Conservation (phyloP, 257 asterid genomes). For the Ocimum tenuiflorum region DNA sequence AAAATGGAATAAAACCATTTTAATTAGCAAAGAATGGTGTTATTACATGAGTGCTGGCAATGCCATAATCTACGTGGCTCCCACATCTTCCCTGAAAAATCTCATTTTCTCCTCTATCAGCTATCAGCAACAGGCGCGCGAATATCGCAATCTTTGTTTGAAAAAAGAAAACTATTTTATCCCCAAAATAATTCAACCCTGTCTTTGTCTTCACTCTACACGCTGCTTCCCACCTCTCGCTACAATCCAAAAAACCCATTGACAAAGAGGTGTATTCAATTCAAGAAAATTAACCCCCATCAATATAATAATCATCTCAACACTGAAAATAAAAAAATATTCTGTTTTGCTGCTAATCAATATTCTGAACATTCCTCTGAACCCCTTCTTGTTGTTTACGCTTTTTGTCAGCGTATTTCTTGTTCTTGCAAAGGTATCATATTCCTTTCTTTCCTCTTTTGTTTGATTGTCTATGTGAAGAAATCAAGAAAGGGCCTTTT, state of each 20-base stretch:
- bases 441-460: too few species aligned
- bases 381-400: neutral
- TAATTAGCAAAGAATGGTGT: too few species aligned
- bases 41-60: too few species aligned
- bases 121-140: conserved; percentile 52
- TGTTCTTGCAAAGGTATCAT: conserved; percentile 13
- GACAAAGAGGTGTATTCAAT: neutral
- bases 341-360: neutral
- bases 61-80: too few species aligned
- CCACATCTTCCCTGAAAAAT: too few species aligned
- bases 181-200: conserved; percentile 7
- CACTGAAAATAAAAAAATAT: neutral
- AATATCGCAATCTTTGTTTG: conserved; percentile 38
- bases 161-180: conserved; percentile 16
- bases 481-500: conserved; percentile 19
- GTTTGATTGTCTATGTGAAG: neutral
- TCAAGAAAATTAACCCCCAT: neutral
- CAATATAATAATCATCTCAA: neutral
- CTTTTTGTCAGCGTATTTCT: conserved; percentile 4
- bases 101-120: neutral
- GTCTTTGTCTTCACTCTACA: conserved; percentile 22
- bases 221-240: conserved; percentile 26
- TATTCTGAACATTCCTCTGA: conserved; percentile 22
- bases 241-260: conserved; percentile 15
- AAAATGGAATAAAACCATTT: too few species aligned